phyloP scores from a whole-genome alignment of 306 rosid genomes.

The Citrullus amarus region DNA sequence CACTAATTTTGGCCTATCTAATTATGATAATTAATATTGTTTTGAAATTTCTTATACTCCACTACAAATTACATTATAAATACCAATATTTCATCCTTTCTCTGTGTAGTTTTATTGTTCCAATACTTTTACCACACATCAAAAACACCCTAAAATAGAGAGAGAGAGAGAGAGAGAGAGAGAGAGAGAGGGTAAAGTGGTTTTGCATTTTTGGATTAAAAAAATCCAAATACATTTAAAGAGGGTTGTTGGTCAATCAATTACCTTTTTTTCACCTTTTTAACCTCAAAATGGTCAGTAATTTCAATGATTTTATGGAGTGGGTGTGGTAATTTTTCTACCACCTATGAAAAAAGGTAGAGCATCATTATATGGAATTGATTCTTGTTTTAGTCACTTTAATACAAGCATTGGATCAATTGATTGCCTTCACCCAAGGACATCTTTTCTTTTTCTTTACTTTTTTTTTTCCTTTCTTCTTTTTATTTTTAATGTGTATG shows the following conservation, averaged over 20 bases:
- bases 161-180: not conserved
- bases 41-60: not conserved
- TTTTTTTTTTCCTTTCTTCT: not conserved
- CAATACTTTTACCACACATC: too few species aligned
- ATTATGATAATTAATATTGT: not conserved
- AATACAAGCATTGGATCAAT: not conserved
- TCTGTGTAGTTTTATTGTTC: too few species aligned
- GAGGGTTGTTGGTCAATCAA: not conserved
- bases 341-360: not conserved
- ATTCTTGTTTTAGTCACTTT: constrained; percentile 6
- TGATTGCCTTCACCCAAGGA: not conserved
- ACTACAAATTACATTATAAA: not conserved
- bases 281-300: not conserved
- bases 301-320: constrained; percentile 2
- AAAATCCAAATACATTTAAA: not conserved
- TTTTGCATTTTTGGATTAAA: not conserved
- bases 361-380: constrained; percentile 1
- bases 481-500: not conserved
- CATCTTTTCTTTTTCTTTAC: not conserved
- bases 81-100: too few species aligned
- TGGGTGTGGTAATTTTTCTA: not conserved
- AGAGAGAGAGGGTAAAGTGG: not conserved
- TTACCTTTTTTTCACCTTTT: not conserved
- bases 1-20: not conserved
- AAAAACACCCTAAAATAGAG: not conserved